These are phyloP conservation scores for Tubosaeta brunneosetosa DNA, from an alignment of 768 basidiomycete genomes.

Conservation along the genomic window DNA sequence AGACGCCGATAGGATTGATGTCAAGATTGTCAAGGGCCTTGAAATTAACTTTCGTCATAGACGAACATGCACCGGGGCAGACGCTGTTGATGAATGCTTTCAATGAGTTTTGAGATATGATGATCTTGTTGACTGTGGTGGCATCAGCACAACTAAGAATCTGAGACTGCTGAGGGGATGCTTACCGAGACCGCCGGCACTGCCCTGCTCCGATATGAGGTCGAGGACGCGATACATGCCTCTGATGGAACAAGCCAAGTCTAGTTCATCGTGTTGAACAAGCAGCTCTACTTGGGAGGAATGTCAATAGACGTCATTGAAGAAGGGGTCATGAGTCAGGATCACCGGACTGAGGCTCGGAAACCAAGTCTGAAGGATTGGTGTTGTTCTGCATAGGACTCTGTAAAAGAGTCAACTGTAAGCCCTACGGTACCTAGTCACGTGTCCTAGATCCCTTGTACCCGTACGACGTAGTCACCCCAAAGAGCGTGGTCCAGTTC, in stretches of 20 bases:
- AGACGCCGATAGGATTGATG: constrained; percentile 52
- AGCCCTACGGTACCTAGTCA: too few species aligned
- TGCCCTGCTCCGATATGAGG: constrained; percentile 31
- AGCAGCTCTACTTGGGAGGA: too few species aligned
- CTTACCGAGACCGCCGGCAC: constrained; percentile 45
- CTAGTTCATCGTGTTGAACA: constrained; percentile 9
- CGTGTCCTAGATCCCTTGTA: too few species aligned
- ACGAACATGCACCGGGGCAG: constrained; percentile 47
- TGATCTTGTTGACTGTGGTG: too few species aligned
- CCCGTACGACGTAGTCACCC: too few species aligned
- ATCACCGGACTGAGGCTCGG: background rate
- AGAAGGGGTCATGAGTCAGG: constrained; percentile 6
- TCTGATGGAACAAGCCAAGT: constrained; percentile 30
- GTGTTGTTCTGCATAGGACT: too few species aligned
- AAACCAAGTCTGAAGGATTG: constrained; percentile 6
- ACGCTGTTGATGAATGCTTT: constrained; percentile 45
- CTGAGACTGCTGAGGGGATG: too few species aligned
- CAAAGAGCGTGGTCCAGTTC: too few species aligned
- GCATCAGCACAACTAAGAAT: background rate
- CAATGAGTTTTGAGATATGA: constrained; percentile 52
- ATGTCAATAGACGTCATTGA: too few species aligned
- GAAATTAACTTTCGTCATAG: constrained; percentile 46
- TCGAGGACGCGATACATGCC: constrained; percentile 15
- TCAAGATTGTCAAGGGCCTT: constrained; percentile 12
- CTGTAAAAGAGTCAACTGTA: too few species aligned